Conservation (phyloP, 805 yeast species). For the Isabelozyma gotoi region DNA sequence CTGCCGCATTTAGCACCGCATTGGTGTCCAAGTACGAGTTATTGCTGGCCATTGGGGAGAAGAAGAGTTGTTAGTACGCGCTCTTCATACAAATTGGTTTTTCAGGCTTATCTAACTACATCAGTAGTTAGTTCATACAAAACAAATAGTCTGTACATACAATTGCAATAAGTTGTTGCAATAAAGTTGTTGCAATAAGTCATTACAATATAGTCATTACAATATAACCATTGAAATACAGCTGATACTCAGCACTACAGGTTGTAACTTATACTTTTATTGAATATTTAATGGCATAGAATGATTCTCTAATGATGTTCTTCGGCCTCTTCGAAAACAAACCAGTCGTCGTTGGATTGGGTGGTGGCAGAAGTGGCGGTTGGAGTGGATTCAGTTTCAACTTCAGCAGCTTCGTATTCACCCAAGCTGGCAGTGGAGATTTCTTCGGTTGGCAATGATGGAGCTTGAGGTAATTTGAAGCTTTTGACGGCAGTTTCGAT, state of each 20-base stretch:
- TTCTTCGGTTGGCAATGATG: constrained; percentile 72
- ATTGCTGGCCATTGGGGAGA: background rate
- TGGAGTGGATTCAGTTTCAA: constrained; percentile 56
- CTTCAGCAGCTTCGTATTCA: constrained; percentile 67
- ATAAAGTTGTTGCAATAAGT: no score
- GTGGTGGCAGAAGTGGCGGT: constrained; percentile 35
- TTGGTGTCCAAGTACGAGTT: constrained; percentile 24
- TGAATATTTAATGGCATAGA: background rate
- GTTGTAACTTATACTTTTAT: background rate
- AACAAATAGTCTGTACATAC: no score
- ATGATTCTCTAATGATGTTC: constrained; percentile 46
- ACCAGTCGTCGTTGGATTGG: constrained; percentile 70
- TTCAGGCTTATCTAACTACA: no score
- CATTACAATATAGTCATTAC: no score
- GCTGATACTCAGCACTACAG: background rate
- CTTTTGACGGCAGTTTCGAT: constrained; percentile 77
- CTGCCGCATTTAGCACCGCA: constrained; percentile 35
- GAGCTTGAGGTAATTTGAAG: constrained; percentile 81
- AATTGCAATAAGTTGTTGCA: no score
- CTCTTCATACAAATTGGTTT: no score
- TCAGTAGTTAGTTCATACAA: no score
- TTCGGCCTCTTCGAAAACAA: constrained; percentile 67
- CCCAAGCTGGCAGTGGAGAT: constrained; percentile 66
- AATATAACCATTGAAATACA: no score
- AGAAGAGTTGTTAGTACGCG: no score